These are phyloP conservation scores for Meyerozyma smithsonii DNA, from an alignment of 1,139 yeast genomes.

Conservation along the genomic window DNA sequence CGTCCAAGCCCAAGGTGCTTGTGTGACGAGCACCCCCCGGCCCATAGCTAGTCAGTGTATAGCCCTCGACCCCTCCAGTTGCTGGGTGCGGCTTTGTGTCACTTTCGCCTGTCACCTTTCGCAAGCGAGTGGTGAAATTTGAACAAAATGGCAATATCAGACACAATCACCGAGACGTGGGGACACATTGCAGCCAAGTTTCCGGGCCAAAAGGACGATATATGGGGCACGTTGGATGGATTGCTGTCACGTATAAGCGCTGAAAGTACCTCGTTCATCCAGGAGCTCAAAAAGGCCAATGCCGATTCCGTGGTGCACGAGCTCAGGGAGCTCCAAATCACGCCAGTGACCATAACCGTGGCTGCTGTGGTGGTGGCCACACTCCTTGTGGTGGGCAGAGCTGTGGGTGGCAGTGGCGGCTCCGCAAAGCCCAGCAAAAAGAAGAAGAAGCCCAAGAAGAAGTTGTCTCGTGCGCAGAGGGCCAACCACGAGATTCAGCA, in stretches of 20 bases:
- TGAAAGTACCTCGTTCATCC: conserved; percentile 11
- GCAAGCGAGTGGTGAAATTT: background rate
- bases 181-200: conserved; percentile 31
- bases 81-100: conserved; percentile 10
- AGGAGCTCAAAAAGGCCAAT: conserved; percentile 6
- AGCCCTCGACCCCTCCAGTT: no score
- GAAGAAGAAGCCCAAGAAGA: conserved; percentile 31
- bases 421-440: conserved; percentile 11
- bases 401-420: conserved; percentile 9
- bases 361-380: conserved; percentile 30
- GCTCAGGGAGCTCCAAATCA: conserved; percentile 24
- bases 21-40: no score
- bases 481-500: conserved; percentile 39
- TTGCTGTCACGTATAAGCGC: conserved; percentile 18
- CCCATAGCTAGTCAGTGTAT: no score
- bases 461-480: conserved; percentile 38
- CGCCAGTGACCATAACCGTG: conserved; percentile 33
- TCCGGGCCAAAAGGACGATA: conserved; percentile 16
- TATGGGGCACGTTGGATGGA: conserved; percentile 20
- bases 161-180: conserved; percentile 16
- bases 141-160: conserved; percentile 1
- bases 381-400: conserved; percentile 16
- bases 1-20: conserved; percentile 24
- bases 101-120: background rate
- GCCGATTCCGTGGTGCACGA: conserved; percentile 27